phyloP scores from a whole-genome alignment of 73 alveolate species.

The Paramecium sonneborni region DNA sequence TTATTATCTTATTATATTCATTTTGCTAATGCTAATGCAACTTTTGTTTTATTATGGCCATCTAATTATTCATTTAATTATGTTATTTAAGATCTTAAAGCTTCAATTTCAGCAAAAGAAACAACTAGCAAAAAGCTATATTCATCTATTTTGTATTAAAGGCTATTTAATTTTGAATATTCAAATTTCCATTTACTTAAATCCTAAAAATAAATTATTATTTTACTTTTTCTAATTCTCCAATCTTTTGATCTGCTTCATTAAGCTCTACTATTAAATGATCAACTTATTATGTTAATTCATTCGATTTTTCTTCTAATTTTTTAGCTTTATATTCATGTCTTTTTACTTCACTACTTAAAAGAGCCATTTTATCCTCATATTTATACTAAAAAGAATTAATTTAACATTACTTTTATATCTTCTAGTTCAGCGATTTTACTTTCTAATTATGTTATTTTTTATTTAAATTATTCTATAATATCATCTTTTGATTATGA shows the following conservation, averaged over 20 bases:
- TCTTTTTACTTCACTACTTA: neutral
- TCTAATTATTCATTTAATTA: neutral
- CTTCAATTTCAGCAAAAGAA: slow-evolving; percentile 1
- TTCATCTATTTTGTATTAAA: neutral
- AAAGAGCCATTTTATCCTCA: neutral
- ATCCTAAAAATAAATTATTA: neutral
- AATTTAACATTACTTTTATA: neutral
- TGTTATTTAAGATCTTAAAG: neutral
- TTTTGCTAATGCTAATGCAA: neutral
- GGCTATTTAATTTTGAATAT: neutral
- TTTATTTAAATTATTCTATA: neutral
- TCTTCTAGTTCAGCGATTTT: neutral
- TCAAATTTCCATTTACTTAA: neutral
- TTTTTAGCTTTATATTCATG: neutral
- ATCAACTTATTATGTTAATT: neutral
- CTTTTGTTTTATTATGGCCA: neutral
- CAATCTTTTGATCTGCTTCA: neutral
- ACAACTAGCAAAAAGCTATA: neutral
- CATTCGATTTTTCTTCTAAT: neutral
- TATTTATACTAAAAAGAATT: neutral
- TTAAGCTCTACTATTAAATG: neutral
- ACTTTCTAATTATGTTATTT: neutral
- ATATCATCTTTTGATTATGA: neutral
- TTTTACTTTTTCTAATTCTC: neutral
- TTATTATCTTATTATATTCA: neutral